These are phyloP conservation scores for Aspergillus sparsus DNA, from an alignment of 495 filamentous ascomycete genomes.

Conservation along the genomic window DNA sequence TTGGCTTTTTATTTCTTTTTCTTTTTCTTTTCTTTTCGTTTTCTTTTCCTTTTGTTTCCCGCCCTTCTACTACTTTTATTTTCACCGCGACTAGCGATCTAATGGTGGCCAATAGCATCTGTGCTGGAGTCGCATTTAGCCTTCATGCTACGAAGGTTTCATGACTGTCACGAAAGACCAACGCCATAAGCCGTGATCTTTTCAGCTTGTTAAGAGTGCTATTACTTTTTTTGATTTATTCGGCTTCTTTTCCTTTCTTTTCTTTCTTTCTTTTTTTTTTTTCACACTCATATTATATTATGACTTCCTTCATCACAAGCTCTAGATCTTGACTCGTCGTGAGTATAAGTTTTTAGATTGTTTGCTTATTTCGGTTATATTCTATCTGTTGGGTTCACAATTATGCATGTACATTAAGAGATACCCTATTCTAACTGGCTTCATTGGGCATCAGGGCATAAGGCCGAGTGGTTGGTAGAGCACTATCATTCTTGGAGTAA, in stretches of 20 bases:
- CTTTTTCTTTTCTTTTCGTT: neutral
- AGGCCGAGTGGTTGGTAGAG: neutral
- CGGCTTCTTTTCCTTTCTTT: neutral
- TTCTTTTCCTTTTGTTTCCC: slow-evolving; percentile 13
- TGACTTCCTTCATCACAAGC: too few species aligned
- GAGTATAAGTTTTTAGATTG: too few species aligned
- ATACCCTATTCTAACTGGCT: neutral
- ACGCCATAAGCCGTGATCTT: neutral
- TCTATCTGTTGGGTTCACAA: neutral
- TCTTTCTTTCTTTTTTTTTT: neutral
- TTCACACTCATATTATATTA: neutral
- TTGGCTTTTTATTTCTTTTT: slow-evolving; percentile 13
- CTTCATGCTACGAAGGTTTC: slow-evolving; percentile 23
- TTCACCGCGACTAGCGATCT: slow-evolving; percentile 14
- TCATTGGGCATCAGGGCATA: slow-evolving; percentile 1
- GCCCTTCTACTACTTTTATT: slow-evolving; percentile 1
- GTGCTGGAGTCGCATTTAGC: slow-evolving; percentile 18
- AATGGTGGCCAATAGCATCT: slow-evolving; percentile 18
- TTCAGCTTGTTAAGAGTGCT: neutral
- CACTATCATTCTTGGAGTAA: neutral
- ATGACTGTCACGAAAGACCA: slow-evolving; percentile 13
- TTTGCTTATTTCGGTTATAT: neutral
- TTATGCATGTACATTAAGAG: neutral
- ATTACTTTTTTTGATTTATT: too few species aligned
- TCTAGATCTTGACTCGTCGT: too few species aligned